Evolutionary conservation across 768 basidiomycete species (phyloP), one percentile per base, ranked within the genome.

Genomic region (Gautieria morchelliformis): DNA sequence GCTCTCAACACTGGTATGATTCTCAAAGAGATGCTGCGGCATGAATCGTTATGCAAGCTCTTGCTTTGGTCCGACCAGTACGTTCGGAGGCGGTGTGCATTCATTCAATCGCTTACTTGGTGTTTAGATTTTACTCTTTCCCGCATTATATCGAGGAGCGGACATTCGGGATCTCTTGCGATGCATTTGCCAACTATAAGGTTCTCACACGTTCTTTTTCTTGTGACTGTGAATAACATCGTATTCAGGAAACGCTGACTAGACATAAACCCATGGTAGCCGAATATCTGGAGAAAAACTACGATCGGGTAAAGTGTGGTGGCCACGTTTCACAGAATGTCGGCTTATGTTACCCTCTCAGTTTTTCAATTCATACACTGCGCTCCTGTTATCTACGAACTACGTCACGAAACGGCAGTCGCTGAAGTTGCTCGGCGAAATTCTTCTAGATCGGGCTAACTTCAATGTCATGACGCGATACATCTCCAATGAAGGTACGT

Each of bases 331-430:
- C 20, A 9, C 15, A 11, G n/a, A n/a, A 44, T n/a, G n/a, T 44
- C 42, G 8, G 20, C 42, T 44, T 41, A 37, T 41, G 20, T 40
- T 35, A 27, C 27, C 27, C 44, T 14, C 35, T 17, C 64, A 96
- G 93, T 99, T 98, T 78, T 99, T 99, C 78, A 80, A 83, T 32
- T 92, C 93, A 53, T 98, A 93, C 74, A 90, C 90, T 15, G 87
- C 87, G 17, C 85, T 99, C 60, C 88, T 98, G 61, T 78, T 92
- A 40, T 98, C 95, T 19, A 80, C 77, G 66, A 98, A 98, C 77
- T 98, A 98, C 68, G 96, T 99, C 58, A 99, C 96, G n/a, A 98
- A 98, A 71, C 89, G 96, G 15, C 96, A 99, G 70, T 97, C 94
- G 1, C 82, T 99, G 64, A 99, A 99, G 72, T 82, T 98, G 6